Percentiles rank a stretch among this genome's conserved stretches.
Evolutionary conservation across 2,329 filamentous ascomycete species (phyloP).

Genomic region (Penicillium brevicompactum): DNA sequence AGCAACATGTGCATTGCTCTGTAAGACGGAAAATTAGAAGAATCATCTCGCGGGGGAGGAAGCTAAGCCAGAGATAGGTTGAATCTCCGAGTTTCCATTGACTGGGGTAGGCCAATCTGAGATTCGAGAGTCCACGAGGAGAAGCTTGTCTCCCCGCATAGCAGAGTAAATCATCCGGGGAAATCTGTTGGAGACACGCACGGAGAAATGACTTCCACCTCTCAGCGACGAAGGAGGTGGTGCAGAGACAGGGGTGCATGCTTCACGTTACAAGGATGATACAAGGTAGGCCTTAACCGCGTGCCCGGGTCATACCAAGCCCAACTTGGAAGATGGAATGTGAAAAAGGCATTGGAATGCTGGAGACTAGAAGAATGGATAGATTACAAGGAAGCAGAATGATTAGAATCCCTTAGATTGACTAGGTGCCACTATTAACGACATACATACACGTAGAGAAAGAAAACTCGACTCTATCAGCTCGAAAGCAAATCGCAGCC

Average conservation of each 20-base stretch:
- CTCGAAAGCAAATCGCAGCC: constrained; percentile 28
- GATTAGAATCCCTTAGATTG: constrained; percentile 39
- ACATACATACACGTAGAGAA: constrained; percentile 45
- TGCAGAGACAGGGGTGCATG: not conserved
- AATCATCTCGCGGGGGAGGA: not conserved
- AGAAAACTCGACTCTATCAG: constrained; percentile 37
- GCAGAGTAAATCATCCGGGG: constrained; percentile 13
- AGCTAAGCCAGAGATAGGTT: not conserved
- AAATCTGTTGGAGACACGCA: constrained; percentile 2
- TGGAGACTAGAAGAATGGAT: not conserved
- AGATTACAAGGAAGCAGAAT: constrained; percentile 11
- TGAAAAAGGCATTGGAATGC: not conserved
- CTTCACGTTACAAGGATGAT: not conserved
- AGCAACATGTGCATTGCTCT: not conserved
- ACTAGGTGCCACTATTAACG: constrained; percentile 45
- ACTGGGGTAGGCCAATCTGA: constrained; percentile 3
- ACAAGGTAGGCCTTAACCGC: no score
- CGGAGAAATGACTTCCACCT: constrained; percentile 30
- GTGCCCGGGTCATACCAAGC: no score
- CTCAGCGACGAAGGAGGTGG: constrained; percentile 10
- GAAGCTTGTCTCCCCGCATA: constrained; percentile 21
- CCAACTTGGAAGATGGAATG: not conserved
- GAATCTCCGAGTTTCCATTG: not conserved
- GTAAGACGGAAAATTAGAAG: constrained; percentile 2
- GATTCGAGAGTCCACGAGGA: constrained; percentile 1